Evolutionary conservation across 495 filamentous ascomycete species (phyloP).

Genomic region (Hypomontagnella monticulosa): DNA sequence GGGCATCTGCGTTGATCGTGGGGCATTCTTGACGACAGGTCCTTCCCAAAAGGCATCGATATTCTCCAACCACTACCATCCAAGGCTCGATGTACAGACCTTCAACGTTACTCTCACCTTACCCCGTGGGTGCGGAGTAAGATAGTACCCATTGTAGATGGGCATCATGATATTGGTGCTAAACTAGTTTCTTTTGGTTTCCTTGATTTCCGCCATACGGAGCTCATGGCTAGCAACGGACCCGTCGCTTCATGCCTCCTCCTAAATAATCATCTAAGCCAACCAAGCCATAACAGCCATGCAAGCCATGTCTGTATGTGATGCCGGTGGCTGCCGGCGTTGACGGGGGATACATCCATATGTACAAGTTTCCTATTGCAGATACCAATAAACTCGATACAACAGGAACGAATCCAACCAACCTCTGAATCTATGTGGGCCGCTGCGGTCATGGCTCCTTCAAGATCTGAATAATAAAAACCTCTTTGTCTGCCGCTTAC

Average conservation of each 20-base stretch:
- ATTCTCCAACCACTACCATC: slow-evolving; percentile 5
- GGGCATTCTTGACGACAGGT: slow-evolving; percentile 19
- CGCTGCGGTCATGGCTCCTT: slow-evolving; percentile 18
- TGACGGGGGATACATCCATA: slow-evolving; percentile 2
- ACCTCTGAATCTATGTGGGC: slow-evolving; percentile 8
- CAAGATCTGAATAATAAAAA: slow-evolving; percentile 22
- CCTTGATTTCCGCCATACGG: slow-evolving; percentile 1
- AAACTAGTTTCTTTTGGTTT: neutral
- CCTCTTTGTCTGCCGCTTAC: slow-evolving; percentile 23
- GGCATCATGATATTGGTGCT: slow-evolving; percentile 3
- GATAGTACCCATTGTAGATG: too few relatives aligned
- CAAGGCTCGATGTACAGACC: slow-evolving; percentile 13
- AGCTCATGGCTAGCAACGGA: slow-evolving; percentile 6
- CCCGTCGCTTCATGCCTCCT: neutral
- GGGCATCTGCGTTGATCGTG: slow-evolving; percentile 3
- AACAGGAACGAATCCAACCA: slow-evolving; percentile 4
- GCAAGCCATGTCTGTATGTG: neutral
- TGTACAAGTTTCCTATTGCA: slow-evolving; percentile 16
- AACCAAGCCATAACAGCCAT: slow-evolving; percentile 21
- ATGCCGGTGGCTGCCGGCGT: slow-evolving; percentile 6
- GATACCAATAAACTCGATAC: slow-evolving; percentile 27
- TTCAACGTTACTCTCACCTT: slow-evolving; percentile 6
- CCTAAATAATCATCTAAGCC: slow-evolving; percentile 1
- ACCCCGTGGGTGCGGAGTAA: slow-evolving; percentile 6
- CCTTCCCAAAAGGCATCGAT: slow-evolving; percentile 13